Base-by-base conservation (phyloP, 164 flowering plant species). In the Vitis cinerea region DNA sequence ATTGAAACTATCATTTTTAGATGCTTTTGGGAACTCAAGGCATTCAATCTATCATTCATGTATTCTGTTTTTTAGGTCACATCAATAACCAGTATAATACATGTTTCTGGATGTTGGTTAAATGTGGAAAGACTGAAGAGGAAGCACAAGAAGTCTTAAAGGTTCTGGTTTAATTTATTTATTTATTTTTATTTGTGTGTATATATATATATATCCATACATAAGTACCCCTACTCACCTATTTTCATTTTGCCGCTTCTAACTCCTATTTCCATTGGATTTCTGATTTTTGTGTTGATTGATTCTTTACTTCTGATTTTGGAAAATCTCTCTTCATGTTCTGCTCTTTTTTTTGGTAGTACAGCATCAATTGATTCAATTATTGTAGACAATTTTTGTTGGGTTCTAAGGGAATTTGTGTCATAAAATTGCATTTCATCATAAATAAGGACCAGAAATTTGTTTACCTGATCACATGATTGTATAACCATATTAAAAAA, bases 41-140 rank as follows among this genome's bases (percentile, higher is more conserved):
- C 8, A 49, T 50, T 48, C 8, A 65, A 50, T 4, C 52, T 10
- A 4, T 12, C 7, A 1, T 49, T 23, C 37, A 53, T 29, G 17
- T 47, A 7, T 15, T 47, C 55, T 54, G 8, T 75, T 72, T 72
- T 70, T 44, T 79, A 87, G 89, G 89, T 75, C 90, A 89, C 63
- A 23, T 62, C 9, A 69, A 67, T 53, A 85, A 87, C 65, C 83
- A 59, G 66, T 76, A 80, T 68, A 48, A 82, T 67, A 82, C 87
- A 61, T 89, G 94, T 72, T 30, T 84, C 4, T 83, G 85, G 86
- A 75, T 62, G 77, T 72, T 89, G 65, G 66, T 89, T 65, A 66
- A 79, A 52, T 29, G 75, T 67, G 87, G 88, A 57, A 79, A 73
- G 69, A 66, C 75, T 48, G 83, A 82, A 72, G 69, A 8, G 31